Evolutionary conservation across 345 rosid genomes (phyloP).

Genomic region (Anacardium occidentale): DNA sequence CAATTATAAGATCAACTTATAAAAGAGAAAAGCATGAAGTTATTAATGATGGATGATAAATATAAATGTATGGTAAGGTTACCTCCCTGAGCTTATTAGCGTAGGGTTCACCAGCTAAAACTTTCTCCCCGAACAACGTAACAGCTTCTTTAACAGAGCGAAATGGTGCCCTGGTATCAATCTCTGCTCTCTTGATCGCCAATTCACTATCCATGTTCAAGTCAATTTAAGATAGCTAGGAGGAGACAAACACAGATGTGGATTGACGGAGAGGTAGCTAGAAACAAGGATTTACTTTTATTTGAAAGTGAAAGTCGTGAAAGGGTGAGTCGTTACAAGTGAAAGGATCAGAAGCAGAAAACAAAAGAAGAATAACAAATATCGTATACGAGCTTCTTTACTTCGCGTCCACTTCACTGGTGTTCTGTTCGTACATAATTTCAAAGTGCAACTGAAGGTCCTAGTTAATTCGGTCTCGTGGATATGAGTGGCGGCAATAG

Average conservation of each 20-base stretch:
- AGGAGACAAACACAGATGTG: not conserved
- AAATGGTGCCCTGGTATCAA: slow-evolving; percentile 73
- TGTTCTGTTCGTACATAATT: slow-evolving; percentile 20
- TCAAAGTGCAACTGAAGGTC: not conserved
- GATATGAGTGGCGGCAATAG: slow-evolving; percentile 18
- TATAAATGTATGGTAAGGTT: not conserved
- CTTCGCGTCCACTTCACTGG: slow-evolving; percentile 73
- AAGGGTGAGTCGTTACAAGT: slow-evolving; percentile 18
- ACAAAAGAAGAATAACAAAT: slow-evolving; percentile 28
- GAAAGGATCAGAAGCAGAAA: slow-evolving; percentile 11
- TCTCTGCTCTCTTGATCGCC: slow-evolving; percentile 56
- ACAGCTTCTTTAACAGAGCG: slow-evolving; percentile 81
- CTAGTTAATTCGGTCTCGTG: slow-evolving; percentile 4
- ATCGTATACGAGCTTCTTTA: slow-evolving; percentile 37
- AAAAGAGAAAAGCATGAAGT: too few relatives aligned
- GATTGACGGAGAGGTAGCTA: slow-evolving; percentile 18
- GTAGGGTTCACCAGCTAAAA: slow-evolving; percentile 58
- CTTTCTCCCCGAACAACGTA: slow-evolving; percentile 73
- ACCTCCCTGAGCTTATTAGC: slow-evolving; percentile 61
- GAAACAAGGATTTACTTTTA: not conserved
- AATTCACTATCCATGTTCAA: slow-evolving; percentile 26
- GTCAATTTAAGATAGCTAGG: slow-evolving; percentile 3
- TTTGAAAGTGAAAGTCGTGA: not conserved
- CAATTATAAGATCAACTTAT: too few relatives aligned
- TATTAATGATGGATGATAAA: too few relatives aligned